Evolutionary conservation across 495 filamentous ascomycete genomes (phyloP).

Genomic region (Daldinia caldariorum): DNA sequence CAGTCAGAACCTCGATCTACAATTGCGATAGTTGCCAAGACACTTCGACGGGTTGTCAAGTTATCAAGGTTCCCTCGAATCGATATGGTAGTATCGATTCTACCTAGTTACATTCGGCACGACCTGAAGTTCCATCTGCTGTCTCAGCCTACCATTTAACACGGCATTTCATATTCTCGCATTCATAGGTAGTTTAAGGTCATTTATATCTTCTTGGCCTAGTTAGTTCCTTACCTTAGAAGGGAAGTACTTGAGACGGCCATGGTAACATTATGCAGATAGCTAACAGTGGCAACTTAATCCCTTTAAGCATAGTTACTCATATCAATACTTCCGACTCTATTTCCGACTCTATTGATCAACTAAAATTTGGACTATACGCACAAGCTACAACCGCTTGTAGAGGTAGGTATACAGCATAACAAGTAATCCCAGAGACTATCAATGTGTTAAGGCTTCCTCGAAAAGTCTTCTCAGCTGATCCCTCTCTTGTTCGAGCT

Average conservation of each 20-base stretch:
- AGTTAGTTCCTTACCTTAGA: no score
- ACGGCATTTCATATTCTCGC: not conserved
- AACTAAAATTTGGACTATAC: not conserved
- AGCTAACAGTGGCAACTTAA: not conserved
- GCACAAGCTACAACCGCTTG: not conserved
- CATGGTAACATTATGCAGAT: not conserved
- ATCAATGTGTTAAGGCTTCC: conserved; percentile 57
- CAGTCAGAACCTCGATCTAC: not conserved
- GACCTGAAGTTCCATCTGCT: not conserved
- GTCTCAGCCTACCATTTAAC: not conserved
- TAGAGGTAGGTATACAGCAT: not conserved
- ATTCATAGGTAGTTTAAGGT: not conserved
- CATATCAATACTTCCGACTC: not conserved
- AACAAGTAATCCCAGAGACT: not conserved
- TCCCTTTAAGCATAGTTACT: not conserved
- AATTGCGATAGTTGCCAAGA: not conserved
- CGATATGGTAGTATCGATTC: not conserved
- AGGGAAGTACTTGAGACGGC: no score
- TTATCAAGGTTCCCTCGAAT: not conserved
- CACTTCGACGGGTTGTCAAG: not conserved
- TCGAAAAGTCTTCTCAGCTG: conserved; percentile 63
- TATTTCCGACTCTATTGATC: not conserved
- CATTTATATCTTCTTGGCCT: no score
- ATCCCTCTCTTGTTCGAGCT: conserved; percentile 70
- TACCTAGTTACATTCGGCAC: not conserved